A percentile compares a stretch with the other conserved stretches of the same genome.
phyloP scores from a whole-genome alignment of 768 basidiomycete species.

The Pleurotus djamor region DNA sequence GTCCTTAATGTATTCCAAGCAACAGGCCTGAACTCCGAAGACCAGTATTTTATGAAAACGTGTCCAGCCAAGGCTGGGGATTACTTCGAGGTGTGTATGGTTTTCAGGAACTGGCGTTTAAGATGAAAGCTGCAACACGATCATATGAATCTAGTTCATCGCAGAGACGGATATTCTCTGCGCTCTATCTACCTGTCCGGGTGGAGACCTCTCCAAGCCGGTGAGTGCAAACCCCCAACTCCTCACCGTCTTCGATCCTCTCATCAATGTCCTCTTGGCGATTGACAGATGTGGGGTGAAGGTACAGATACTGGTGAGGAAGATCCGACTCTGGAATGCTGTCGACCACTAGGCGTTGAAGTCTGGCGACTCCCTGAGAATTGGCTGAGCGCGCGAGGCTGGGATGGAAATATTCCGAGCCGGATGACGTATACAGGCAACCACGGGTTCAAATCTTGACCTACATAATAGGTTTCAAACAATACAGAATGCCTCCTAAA shows the following conservation, averaged over 20 bases:
- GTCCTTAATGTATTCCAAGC: conserved; percentile 20
- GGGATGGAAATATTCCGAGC: conserved; percentile 7
- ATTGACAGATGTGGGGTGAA: conserved; percentile 12
- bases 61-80: conserved; percentile 17
- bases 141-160: conserved; percentile 7
- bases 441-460: conserved; percentile 6
- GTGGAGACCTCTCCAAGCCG: conserved; percentile 14
- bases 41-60: conserved; percentile 20
- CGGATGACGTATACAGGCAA: conserved; percentile 6
- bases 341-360: conserved; percentile 14
- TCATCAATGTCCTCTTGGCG: background rate
- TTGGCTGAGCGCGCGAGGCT: conserved; percentile 7
- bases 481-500: too few species aligned
- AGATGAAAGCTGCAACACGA: too few species aligned
- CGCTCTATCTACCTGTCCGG: conserved; percentile 15
- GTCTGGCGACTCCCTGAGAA: conserved; percentile 10
- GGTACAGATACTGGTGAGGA: background rate
- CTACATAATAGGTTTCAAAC: background rate
- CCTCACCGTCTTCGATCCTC: background rate
- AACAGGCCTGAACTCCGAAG: conserved; percentile 17
- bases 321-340: conserved; percentile 12
- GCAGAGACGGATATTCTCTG: conserved; percentile 13
- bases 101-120: too few species aligned
- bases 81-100: conserved; percentile 12
- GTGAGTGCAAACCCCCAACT: background rate